phyloP scores from a whole-genome alignment of 164 flowering plant species.

The Akebia trifoliata region DNA sequence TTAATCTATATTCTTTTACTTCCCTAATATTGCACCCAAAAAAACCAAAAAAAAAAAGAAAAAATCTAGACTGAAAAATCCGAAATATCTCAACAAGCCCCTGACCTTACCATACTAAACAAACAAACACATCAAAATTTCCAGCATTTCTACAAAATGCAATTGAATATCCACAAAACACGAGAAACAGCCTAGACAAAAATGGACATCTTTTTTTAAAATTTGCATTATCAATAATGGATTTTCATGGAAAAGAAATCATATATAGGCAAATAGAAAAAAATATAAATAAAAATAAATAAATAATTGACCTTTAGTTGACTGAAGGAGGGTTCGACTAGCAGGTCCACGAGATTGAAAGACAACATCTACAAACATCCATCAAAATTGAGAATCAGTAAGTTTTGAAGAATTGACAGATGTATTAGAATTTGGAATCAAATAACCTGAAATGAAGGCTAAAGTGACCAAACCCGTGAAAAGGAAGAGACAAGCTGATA shows the following conservation, averaged over 20 bases:
- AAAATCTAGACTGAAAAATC: no score
- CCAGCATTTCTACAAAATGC: no score
- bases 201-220: background rate
- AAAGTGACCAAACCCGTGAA: slow-evolving; percentile 23
- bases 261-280: background rate
- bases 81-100: no score
- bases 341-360: slow-evolving; percentile 26
- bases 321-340: slow-evolving; percentile 52
- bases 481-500: slow-evolving; percentile 21
- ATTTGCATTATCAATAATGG: background rate
- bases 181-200: no score
- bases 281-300: no score
- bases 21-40: no score
- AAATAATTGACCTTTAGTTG: slow-evolving; percentile 35
- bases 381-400: background rate
- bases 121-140: no score
- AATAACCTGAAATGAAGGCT: slow-evolving; percentile 42
- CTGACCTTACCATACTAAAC: no score
- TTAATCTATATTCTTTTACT: no score
- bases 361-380: slow-evolving; percentile 28
- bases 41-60: no score
- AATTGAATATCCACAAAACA: no score
- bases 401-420: slow-evolving; percentile 1
- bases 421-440: background rate
- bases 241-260: background rate